These are phyloP conservation scores for Ormosia emarginata DNA, from an alignment of 306 rosid species.

Conservation along the genomic window DNA sequence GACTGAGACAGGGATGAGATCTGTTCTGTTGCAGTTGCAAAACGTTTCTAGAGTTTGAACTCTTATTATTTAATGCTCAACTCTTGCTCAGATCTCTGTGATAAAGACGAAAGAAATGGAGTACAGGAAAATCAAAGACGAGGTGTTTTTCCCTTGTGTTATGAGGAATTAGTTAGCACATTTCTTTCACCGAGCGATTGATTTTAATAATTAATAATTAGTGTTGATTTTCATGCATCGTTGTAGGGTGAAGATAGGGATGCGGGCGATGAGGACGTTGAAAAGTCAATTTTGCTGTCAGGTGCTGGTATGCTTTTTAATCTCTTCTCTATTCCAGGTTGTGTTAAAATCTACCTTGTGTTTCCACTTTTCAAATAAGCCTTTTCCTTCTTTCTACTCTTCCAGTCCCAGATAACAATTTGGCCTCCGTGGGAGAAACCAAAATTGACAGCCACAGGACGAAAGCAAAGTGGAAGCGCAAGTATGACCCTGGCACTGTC, in stretches of 20 bases:
- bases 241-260: conserved; percentile 27
- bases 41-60: background rate
- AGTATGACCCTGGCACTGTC: conserved; percentile 3
- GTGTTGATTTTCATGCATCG: background rate
- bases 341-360: background rate
- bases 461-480: conserved; percentile 39
- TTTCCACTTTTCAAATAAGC: background rate
- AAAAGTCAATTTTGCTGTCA: conserved; percentile 20
- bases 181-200: background rate
- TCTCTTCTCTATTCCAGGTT: background rate
- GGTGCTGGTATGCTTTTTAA: background rate
- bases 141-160: conserved; percentile 36
- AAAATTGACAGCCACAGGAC: conserved; percentile 20
- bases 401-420: conserved; percentile 21
- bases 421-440: conserved; percentile 23
- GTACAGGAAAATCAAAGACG: conserved; percentile 77
- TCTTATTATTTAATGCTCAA: background rate
- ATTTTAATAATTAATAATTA: background rate
- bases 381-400: background rate
- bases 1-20: background rate
- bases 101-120: conserved; percentile 45
- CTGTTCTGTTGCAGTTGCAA: background rate
- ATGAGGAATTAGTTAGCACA: background rate
- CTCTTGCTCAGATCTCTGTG: conserved; percentile 2
- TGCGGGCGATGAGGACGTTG: background rate